Base-by-base conservation (phyloP, 257 asterid genomes). In the Petrea volubilis region DNA sequence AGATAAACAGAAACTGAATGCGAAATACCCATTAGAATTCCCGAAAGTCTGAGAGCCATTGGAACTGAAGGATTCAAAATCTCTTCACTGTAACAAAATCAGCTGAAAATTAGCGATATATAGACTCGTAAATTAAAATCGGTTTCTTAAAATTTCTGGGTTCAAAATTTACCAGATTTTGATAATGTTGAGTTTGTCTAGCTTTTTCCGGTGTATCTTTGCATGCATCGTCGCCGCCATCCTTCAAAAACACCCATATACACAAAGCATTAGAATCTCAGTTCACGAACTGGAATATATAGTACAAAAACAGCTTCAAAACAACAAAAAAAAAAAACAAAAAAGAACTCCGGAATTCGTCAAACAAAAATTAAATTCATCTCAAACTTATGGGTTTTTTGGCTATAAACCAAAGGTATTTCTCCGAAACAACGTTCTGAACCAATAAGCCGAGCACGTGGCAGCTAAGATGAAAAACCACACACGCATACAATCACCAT, bases 41-140 rank as follows among this genome's bases (percentile, higher is more conserved):
- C 96, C 51, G 98, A 93, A 55, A 93, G 98, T 65, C 98, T 83
- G 67, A 93, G 91, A 70, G 98, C 97, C 98, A 93, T 89, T 1
- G 98, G 98, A 69, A 91, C 94, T 4, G 96, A 80, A 24, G 98
- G 98, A 72, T 93, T 89, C 47, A 93, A 76, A 67, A 93, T 91
- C 84, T 93, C 86, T 80, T 93, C 98, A 59, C 98, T 93, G 84
- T 11, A 36, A 73, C 21, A 60, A 68, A 67, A 9, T 25, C 43
- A 68, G 70, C 31, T 3, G 36, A 49, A 17, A 70, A 31, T 55
- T 38, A 67, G 41, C 44, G 20, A 55, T 40, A 36, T 15, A 41
- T n/a, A 57, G 51, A 58, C 47, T 50, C 27, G 65, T 56, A 23
- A 7, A 27, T 6, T n/a, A 17, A 65, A 57, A 27, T 13, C 15